Percentiles rank a stretch among this genome's conserved stretches.
Evolutionary conservation across 2,329 filamentous ascomycete species (phyloP).

Genomic region (Cladorrhinum sp.): DNA sequence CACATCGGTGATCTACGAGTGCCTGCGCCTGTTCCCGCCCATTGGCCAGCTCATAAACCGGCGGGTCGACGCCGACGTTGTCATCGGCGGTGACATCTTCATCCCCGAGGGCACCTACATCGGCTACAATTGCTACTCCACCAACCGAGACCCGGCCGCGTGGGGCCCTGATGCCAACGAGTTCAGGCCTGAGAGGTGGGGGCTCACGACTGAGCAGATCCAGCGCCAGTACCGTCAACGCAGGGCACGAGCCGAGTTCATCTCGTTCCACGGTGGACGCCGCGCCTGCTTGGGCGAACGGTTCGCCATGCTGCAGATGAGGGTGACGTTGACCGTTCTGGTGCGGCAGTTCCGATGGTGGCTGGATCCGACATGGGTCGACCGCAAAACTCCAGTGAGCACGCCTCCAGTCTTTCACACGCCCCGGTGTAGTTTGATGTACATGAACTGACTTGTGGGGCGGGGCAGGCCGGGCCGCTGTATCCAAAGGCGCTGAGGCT

Average conservation of each 20-base stretch:
- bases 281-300: slow-evolving; percentile 20
- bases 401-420: no score
- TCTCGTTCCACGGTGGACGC: slow-evolving; percentile 21
- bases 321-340: slow-evolving; percentile 15
- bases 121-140: slow-evolving; percentile 23
- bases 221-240: slow-evolving; percentile 18
- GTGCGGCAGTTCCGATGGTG: slow-evolving; percentile 13
- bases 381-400: slow-evolving; percentile 20
- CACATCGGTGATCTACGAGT: slow-evolving; percentile 44
- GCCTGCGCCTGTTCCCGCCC: slow-evolving; percentile 47
- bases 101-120: slow-evolving; percentile 20
- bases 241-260: slow-evolving; percentile 18
- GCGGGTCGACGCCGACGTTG: slow-evolving; percentile 11
- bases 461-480: no score
- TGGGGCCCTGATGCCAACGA: slow-evolving; percentile 16
- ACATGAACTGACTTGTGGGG: no score
- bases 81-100: slow-evolving; percentile 13
- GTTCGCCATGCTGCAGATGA: slow-evolving; percentile 20
- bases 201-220: slow-evolving; percentile 5
- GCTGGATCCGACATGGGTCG: slow-evolving; percentile 18
- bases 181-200: slow-evolving; percentile 19
- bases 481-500: no score
- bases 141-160: slow-evolving; percentile 14
- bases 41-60: slow-evolving; percentile 49
- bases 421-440: no score